Evolutionary conservation across 1,139 yeast genomes (phyloP), one percentile per base, ranked within the genome.

Genomic region (Hansenula sp.): DNA sequence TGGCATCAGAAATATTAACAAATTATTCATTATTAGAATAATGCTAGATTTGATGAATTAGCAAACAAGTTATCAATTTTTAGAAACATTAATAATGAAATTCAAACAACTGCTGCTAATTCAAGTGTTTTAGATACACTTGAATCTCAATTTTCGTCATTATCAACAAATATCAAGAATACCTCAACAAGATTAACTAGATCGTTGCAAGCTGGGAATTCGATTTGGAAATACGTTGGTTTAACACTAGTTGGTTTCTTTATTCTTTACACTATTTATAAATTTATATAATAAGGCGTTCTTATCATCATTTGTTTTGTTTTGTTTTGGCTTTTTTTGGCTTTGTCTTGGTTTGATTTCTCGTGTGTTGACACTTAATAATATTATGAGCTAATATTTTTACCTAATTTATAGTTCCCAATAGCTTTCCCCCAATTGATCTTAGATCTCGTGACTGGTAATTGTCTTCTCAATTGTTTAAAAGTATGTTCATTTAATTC

Each of bases 381-480:
- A 18, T 21, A 5, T 17, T 9, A 30, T 10, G 15, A 16, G 18
- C 19, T 25, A 3, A 30, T 18, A 64, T 89, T 96, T 55, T 85
- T 83, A 17, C 98, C 98, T 42, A 91, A 72, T 59, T 90, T 79
- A 68, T 90, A 90, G 61, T 84, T 86, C 15, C 95, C 96, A 57
- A 90, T 88, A 16, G 96, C 90, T 60, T 79, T 86, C 36, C 96
- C 96, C 99, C 99, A 93, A 63, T 89, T 87, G 60, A 93, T 84
- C 65, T 86, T 90, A 15, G 96, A 78, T 60, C 96, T 77, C 27
- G 96, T 91, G 35, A 93, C 84, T 3, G 99, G 99, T 50, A 93
- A 73, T 62, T 89, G 88, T 63, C 99, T 81, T 67, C 99, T 79
- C 54, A 93, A 76, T 49, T 78, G 77, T 67, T 91, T 93, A 71